Conservation (phyloP, 1,139 yeast species). For the Williopsis jadinii region DNA sequence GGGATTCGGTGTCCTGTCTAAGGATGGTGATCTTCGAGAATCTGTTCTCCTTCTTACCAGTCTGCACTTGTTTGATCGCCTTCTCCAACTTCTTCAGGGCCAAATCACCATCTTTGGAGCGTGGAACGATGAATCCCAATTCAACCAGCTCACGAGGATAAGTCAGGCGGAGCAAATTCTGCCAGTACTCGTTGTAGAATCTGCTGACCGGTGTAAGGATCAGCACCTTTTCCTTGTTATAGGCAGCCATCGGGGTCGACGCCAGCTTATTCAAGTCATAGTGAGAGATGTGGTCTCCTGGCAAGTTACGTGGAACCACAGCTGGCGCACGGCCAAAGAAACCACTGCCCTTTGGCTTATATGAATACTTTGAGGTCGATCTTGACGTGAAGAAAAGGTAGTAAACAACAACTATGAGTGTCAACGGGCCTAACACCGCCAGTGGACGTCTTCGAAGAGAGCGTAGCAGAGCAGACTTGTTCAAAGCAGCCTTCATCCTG, state of each 20-base stretch:
- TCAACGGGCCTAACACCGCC: slow-evolving; percentile 38
- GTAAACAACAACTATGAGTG: slow-evolving; percentile 35
- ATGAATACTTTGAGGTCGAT: slow-evolving; percentile 20
- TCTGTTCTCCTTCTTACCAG: slow-evolving; percentile 47
- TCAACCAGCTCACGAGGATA: slow-evolving; percentile 85
- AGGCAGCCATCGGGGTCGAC: slow-evolving; percentile 60
- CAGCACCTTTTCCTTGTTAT: slow-evolving; percentile 74
- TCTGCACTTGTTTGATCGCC: slow-evolving; percentile 66
- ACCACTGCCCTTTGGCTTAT: slow-evolving; percentile 21
- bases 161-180: slow-evolving; percentile 59
- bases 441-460: slow-evolving; percentile 57
- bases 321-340: slow-evolving; percentile 25
- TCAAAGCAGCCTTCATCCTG: slow-evolving; percentile 22
- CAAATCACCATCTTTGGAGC: slow-evolving; percentile 69
- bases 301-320: slow-evolving; percentile 52
- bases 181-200: slow-evolving; percentile 84
- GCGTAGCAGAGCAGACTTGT: slow-evolving; percentile 34
- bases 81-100: slow-evolving; percentile 66
- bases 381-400: slow-evolving; percentile 33
- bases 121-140: slow-evolving; percentile 86
- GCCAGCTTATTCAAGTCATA: slow-evolving; percentile 75
- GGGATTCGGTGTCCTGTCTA: slow-evolving; percentile 82
- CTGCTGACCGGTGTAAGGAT: slow-evolving; percentile 84
- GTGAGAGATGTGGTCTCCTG: slow-evolving; percentile 76
- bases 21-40: slow-evolving; percentile 79